Conservation (phyloP, 306 rosid genomes). For the Quercus cerris region DNA sequence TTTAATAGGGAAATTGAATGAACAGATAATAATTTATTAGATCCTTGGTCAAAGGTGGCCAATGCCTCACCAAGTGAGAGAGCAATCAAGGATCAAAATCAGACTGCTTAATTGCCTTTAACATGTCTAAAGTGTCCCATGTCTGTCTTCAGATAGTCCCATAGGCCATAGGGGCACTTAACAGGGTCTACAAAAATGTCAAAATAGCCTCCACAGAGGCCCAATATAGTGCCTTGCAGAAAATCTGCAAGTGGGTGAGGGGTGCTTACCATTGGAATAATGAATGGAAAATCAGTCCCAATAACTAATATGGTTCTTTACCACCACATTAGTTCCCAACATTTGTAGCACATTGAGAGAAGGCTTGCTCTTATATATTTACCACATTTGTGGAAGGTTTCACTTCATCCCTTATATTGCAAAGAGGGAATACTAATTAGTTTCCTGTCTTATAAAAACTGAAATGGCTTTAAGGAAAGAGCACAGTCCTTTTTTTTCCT, state of each 20-base stretch:
- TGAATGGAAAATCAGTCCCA: neutral
- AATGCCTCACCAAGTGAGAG: neutral
- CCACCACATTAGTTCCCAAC: neutral
- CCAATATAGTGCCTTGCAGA: neutral
- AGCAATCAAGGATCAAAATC: neutral
- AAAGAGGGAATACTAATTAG: neutral
- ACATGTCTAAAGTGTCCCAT: neutral
- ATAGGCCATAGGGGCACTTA: neutral
- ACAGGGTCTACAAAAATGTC: neutral
- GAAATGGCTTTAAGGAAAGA: no score
- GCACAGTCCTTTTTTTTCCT: no score
- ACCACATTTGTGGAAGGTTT: neutral
- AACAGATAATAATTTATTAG: neutral
- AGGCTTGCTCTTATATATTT: neutral
- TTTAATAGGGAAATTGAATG: neutral
- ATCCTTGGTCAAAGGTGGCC: neutral
- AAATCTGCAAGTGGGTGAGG: neutral
- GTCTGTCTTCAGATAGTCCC: neutral
- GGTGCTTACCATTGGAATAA: neutral
- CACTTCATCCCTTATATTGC: neutral
- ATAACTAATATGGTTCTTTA: neutral
- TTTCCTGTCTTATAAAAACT: neutral
- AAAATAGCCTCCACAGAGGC: neutral
- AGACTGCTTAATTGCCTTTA: neutral
- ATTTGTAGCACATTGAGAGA: neutral